phyloP scores from a whole-genome alignment of 2,329 filamentous ascomycete genomes.

The Diaporthe ampelina region DNA sequence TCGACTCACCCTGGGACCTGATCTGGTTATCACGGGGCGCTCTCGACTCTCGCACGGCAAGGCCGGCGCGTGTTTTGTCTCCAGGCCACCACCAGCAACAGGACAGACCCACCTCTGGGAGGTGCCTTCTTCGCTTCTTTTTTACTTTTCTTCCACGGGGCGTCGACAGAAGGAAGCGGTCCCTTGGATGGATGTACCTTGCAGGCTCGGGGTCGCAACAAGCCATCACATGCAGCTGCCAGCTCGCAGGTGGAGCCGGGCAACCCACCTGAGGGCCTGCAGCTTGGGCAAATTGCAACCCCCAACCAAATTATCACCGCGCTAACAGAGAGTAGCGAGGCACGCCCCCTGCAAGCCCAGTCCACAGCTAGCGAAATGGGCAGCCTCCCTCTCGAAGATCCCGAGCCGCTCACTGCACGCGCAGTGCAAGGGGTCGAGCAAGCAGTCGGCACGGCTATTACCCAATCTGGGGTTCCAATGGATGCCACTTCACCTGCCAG shows the following conservation, averaged over 20 bases:
- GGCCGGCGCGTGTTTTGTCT: background rate
- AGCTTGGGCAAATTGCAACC: conserved; percentile 37
- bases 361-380: conserved; percentile 27
- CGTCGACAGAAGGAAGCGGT: conserved; percentile 27
- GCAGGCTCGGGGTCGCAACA: conserved; percentile 26
- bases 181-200: conserved; percentile 31
- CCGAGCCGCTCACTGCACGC: conserved; percentile 21
- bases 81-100: background rate
- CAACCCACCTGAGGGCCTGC: conserved; percentile 25
- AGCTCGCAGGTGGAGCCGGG: conserved; percentile 32
- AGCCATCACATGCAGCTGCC: conserved; percentile 33
- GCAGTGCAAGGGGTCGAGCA: conserved; percentile 17
- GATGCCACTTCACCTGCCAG: conserved; percentile 38
- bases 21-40: background rate
- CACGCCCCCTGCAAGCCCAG: conserved; percentile 30
- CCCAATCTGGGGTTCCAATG: conserved; percentile 13
- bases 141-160: background rate
- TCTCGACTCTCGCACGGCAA: background rate
- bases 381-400: background rate
- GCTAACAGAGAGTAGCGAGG: conserved; percentile 23
- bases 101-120: background rate
- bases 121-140: background rate
- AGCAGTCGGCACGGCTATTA: conserved; percentile 30
- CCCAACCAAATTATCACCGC: conserved; percentile 33
- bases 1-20: background rate